Evolutionary conservation across 225 moss, liverwort and hornwort genomes (phyloP).

Genomic region (Sphagnum tenellum): DNA sequence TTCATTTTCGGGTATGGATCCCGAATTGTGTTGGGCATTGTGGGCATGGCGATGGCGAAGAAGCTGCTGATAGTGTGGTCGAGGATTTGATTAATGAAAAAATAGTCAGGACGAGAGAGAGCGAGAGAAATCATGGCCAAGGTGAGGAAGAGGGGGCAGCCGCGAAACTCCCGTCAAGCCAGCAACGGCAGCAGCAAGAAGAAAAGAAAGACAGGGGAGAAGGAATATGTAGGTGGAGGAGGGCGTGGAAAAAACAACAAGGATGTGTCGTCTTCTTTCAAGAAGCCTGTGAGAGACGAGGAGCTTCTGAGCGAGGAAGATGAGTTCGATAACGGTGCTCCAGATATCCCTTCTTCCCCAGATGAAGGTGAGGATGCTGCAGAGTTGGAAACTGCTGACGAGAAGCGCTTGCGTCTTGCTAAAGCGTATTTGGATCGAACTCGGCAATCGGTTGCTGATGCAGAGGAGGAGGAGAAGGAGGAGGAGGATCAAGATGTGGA

Average conservation of each 20-base stretch:
- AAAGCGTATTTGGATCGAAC: constrained; percentile 72
- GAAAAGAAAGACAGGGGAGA: too few species aligned
- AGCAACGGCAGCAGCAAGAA: too few species aligned
- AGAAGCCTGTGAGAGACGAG: constrained; percentile 34
- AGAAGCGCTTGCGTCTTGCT: constrained; percentile 88
- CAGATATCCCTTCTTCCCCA: constrained; percentile 14
- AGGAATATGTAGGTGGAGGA: too few species aligned
- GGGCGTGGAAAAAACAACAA: too few species aligned
- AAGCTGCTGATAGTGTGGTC: too few species aligned
- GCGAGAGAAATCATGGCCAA: constrained; percentile 18
- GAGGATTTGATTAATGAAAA: too few species aligned
- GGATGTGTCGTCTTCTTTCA: neutral
- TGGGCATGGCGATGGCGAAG: too few species aligned
- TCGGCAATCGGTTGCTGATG: constrained; percentile 51
- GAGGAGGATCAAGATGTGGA: constrained; percentile 54
- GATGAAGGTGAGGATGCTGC: constrained; percentile 39
- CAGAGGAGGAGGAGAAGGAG: constrained; percentile 34
- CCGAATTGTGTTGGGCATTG: too few species aligned
- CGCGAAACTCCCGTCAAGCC: neutral
- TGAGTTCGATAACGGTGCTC: constrained; percentile 23
- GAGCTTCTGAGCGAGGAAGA: constrained; percentile 75
- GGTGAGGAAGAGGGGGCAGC: constrained; percentile 36
- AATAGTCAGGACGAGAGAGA: too few species aligned
- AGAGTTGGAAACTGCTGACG: constrained; percentile 73
- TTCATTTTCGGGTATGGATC: too few species aligned